These are phyloP conservation scores for Curvularia sp. DNA, from an alignment of 2,329 filamentous ascomycete species.

Conservation along the genomic window DNA sequence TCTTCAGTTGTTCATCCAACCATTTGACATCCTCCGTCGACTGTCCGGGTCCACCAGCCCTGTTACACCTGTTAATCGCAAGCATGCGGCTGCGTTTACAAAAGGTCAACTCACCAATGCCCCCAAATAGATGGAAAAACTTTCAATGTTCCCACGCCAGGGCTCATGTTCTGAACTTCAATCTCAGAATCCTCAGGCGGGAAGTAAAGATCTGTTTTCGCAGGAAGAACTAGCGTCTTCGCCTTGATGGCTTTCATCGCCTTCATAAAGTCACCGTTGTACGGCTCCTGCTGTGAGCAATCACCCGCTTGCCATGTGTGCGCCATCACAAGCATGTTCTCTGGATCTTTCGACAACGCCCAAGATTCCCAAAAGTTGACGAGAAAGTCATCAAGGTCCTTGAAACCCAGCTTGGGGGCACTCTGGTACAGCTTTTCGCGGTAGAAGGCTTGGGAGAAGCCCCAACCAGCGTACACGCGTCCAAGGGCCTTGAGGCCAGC, in stretches of 20 bases:
- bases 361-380: slow-evolving; percentile 77
- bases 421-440: slow-evolving; percentile 72
- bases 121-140: slow-evolving; percentile 70
- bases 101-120: slow-evolving; percentile 56
- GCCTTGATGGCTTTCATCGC: slow-evolving; percentile 72
- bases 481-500: slow-evolving; percentile 73
- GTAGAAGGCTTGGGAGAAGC: slow-evolving; percentile 81
- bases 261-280: slow-evolving; percentile 69
- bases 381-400: slow-evolving; percentile 76
- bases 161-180: slow-evolving; percentile 70
- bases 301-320: slow-evolving; percentile 81
- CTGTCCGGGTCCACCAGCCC: slow-evolving; percentile 76
- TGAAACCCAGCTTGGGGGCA: slow-evolving; percentile 63
- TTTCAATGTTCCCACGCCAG: slow-evolving; percentile 62
- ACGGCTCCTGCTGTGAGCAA: slow-evolving; percentile 71
- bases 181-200: slow-evolving; percentile 80
- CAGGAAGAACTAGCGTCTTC: slow-evolving; percentile 73
- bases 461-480: slow-evolving; percentile 80
- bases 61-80: slow-evolving; percentile 26
- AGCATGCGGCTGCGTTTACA: not conserved
- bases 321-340: slow-evolving; percentile 77
- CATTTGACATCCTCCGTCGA: slow-evolving; percentile 74
- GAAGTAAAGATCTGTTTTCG: slow-evolving; percentile 80
- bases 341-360: slow-evolving; percentile 75
- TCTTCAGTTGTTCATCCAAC: slow-evolving; percentile 68